phyloP scores from a whole-genome alignment of 2,329 filamentous ascomycete genomes.

The Xylaria sp. region DNA sequence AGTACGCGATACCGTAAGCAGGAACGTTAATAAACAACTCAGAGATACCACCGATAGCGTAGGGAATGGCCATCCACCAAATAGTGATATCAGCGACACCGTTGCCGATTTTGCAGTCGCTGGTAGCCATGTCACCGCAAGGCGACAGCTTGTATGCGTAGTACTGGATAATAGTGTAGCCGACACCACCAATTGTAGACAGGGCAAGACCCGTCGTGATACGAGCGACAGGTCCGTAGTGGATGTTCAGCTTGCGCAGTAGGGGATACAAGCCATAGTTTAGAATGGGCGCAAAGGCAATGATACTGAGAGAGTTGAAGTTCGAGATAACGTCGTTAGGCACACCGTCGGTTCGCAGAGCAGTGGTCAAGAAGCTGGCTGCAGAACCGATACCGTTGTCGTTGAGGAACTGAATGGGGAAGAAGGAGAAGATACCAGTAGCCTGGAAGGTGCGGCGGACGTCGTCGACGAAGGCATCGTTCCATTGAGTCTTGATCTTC shows the following conservation, averaged over 20 bases:
- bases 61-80: conserved; percentile 68
- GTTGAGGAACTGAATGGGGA: conserved; percentile 59
- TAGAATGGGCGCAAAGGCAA: conserved; percentile 58
- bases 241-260: conserved; percentile 55
- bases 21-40: conserved; percentile 65
- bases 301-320: conserved; percentile 63
- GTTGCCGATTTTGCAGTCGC: conserved; percentile 50
- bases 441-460: conserved; percentile 69
- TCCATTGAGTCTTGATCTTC: conserved; percentile 60
- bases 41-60: conserved; percentile 62
- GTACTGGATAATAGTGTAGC: conserved; percentile 56
- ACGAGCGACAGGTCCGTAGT: conserved; percentile 60
- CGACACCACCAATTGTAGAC: conserved; percentile 59
- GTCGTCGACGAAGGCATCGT: conserved; percentile 75
- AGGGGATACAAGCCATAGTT: conserved; percentile 61
- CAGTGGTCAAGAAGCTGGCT: conserved; percentile 60
- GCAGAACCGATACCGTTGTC: conserved; percentile 63
- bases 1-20: conserved; percentile 64
- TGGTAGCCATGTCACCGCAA: conserved; percentile 56
- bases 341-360: conserved; percentile 60
- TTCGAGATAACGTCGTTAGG: conserved; percentile 63
- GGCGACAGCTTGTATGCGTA: conserved; percentile 57
- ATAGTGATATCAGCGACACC: conserved; percentile 60
- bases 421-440: conserved; percentile 69
- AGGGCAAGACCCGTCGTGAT: conserved; percentile 63